Percentiles rank a stretch among this genome's conserved stretches.
phyloP scores from a whole-genome alignment of 2,329 filamentous ascomycete species.

The Xylariomycetidae sp. region DNA sequence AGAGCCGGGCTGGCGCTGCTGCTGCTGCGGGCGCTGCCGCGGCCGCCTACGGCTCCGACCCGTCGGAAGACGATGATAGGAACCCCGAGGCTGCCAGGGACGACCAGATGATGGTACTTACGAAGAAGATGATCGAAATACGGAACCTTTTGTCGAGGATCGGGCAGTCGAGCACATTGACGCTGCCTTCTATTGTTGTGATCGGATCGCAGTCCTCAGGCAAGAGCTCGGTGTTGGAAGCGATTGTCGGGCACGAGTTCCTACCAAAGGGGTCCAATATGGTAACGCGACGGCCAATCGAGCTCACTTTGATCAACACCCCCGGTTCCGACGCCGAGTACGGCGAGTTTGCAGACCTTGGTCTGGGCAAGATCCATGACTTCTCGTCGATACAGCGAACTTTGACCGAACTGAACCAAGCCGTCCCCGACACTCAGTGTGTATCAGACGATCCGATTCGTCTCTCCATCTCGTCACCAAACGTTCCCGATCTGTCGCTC shows the following conservation, averaged over 20 bases:
- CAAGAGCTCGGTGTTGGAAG: constrained; percentile 94
- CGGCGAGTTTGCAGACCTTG: constrained; percentile 90
- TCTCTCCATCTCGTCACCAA: constrained; percentile 88
- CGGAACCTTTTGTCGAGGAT: constrained; percentile 84
- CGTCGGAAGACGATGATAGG: constrained; percentile 60
- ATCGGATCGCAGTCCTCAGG: constrained; percentile 98
- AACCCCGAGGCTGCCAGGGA: constrained; percentile 66
- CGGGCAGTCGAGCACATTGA: constrained; percentile 83
- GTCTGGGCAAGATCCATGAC: constrained; percentile 83
- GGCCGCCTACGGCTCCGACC: constrained; percentile 72
- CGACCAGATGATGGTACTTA: constrained; percentile 99
- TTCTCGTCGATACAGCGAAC: constrained; percentile 90
- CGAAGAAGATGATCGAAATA: constrained; percentile 99
- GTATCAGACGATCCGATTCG: constrained; percentile 97
- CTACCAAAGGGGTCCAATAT: constrained; percentile 97
- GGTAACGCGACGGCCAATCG: constrained; percentile 93
- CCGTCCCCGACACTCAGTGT: constrained; percentile 84
- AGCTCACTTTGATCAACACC: constrained; percentile 92
- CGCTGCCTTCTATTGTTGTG: constrained; percentile 94
- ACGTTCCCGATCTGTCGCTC: constrained; percentile 89
- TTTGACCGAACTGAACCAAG: constrained; percentile 87
- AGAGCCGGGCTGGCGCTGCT: constrained; percentile 54
- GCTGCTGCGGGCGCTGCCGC: constrained; percentile 67
- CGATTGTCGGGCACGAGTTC: constrained; percentile 96
- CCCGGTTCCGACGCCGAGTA: constrained; percentile 83